Percentiles rank a stretch among this genome's conserved stretches.
Evolutionary conservation across 2,329 filamentous ascomycete species (phyloP).

Genomic region (Talaromyces sp.): DNA sequence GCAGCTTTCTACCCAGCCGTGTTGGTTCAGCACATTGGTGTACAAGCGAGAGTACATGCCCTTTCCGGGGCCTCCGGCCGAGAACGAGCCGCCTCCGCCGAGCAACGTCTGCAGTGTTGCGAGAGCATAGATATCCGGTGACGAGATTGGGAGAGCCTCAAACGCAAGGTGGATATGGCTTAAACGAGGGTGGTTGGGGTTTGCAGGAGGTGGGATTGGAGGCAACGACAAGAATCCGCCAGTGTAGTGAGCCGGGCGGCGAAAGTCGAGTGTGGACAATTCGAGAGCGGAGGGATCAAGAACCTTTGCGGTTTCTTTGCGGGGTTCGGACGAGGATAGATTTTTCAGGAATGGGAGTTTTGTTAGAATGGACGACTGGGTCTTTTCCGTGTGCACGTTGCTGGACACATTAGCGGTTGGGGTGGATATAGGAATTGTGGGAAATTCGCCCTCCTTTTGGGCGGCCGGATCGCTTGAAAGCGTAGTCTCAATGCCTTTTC

Average conservation of each 20-base stretch:
- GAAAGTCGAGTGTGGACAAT: slow-evolving; percentile 52
- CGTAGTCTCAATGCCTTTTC: slow-evolving; percentile 54
- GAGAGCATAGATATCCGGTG: slow-evolving; percentile 90
- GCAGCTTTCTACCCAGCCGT: slow-evolving; percentile 95
- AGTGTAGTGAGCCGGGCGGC: slow-evolving; percentile 73
- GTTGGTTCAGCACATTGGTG: slow-evolving; percentile 95
- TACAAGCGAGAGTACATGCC: slow-evolving; percentile 98
- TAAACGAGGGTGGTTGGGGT: slow-evolving; percentile 72
- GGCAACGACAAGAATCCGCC: slow-evolving; percentile 88
- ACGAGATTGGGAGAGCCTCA: slow-evolving; percentile 85
- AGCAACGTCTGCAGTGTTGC: slow-evolving; percentile 93
- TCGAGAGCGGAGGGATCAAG: slow-evolving; percentile 44
- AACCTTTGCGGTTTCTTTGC: slow-evolving; percentile 52
- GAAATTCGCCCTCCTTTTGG: slow-evolving; percentile 26
- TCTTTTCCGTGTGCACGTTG: slow-evolving; percentile 32
- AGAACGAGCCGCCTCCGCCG: slow-evolving; percentile 93
- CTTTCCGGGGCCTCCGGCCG: slow-evolving; percentile 91
- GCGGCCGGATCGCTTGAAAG: slow-evolving; percentile 26
- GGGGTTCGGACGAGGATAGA: slow-evolving; percentile 67
- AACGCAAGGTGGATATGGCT: slow-evolving; percentile 95
- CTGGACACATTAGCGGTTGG: slow-evolving; percentile 34
- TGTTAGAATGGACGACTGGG: slow-evolving; percentile 64
- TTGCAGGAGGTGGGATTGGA: slow-evolving; percentile 68
- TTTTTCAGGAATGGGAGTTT: slow-evolving; percentile 89
- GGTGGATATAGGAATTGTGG: slow-evolving; percentile 35